Conservation (phyloP, 257 asterid species). For the Echites panduratus region DNA sequence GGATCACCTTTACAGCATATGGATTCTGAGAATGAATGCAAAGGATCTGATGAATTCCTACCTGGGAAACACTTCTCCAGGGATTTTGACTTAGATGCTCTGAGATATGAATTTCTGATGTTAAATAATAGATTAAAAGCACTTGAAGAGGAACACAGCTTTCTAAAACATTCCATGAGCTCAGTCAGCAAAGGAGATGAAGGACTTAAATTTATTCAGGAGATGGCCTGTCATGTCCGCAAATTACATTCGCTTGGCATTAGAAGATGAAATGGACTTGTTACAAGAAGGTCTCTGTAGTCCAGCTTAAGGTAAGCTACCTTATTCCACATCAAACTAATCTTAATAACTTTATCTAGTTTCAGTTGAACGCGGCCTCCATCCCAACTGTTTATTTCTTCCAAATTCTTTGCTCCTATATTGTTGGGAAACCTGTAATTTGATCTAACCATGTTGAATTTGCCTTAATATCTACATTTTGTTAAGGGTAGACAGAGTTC, state of each 20-base stretch:
- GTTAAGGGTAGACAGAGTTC: not conserved
- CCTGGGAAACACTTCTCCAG: constrained; percentile 3
- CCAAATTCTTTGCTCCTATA: not conserved
- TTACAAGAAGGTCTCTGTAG: constrained; percentile 12
- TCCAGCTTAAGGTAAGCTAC: constrained; percentile 26
- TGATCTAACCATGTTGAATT: not conserved
- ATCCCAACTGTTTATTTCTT: not conserved
- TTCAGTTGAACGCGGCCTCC: not conserved
- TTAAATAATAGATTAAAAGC: constrained; percentile 36
- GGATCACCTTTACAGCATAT: constrained; percentile 10
- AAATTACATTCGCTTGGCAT: constrained; percentile 31
- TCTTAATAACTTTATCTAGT: not conserved
- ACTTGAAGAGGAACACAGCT: constrained; percentile 42
- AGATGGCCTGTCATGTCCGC: constrained; percentile 39
- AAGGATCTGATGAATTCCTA: constrained; percentile 17
- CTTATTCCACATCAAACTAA: not conserved
- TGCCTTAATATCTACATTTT: not conserved
- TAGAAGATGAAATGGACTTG: constrained; percentile 18
- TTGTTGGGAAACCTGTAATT: not conserved
- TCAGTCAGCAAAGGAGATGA: constrained; percentile 45
- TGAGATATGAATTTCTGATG: constrained; percentile 37
- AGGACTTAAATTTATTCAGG: constrained; percentile 35
- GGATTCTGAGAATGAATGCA: constrained; percentile 11
- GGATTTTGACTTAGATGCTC: constrained; percentile 27
- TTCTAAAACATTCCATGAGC: constrained; percentile 38